Conservation (phyloP, 257 asterid genomes). For the Henckelia pumila region DNA sequence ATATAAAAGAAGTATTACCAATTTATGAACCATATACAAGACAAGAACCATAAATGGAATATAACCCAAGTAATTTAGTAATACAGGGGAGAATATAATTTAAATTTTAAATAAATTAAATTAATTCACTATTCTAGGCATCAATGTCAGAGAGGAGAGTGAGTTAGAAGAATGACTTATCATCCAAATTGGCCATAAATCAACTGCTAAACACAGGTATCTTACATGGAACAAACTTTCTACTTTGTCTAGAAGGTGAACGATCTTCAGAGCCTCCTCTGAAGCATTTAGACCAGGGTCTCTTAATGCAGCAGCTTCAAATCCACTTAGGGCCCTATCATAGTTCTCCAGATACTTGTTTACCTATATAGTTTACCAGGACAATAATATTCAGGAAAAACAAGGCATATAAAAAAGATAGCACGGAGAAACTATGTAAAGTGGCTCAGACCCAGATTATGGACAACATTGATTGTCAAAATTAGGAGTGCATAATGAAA, state of each 20-base stretch:
- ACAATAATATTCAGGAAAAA: not conserved
- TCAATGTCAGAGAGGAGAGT: not conserved
- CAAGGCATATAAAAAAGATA: conserved; percentile 2
- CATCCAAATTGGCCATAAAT: not conserved
- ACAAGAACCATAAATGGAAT: not conserved
- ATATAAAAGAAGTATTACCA: not conserved
- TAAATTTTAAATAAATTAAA: too few relatives aligned
- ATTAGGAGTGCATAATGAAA: too few relatives aligned
- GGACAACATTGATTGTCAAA: too few relatives aligned
- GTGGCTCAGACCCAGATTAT: not conserved
- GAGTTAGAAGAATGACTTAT: not conserved
- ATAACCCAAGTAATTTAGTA: too few relatives aligned
- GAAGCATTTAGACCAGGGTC: conserved; percentile 83
- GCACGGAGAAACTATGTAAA: conserved; percentile 7
- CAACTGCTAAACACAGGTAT: conserved; percentile 23
- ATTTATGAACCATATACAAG: conserved; percentile 5
- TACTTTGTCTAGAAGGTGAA: conserved; percentile 71
- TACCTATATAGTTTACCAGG: conserved; percentile 45
- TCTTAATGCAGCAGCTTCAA: conserved; percentile 93
- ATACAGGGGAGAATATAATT: not conserved
- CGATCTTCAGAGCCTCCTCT: conserved; percentile 67
- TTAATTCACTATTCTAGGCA: not conserved
- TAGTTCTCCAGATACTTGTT: conserved; percentile 89
- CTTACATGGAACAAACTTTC: conserved; percentile 66
- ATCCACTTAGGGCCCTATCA: conserved; percentile 94